These are phyloP conservation scores for Pholiota molesta DNA, from an alignment of 768 basidiomycete genomes.

Conservation along the genomic window DNA sequence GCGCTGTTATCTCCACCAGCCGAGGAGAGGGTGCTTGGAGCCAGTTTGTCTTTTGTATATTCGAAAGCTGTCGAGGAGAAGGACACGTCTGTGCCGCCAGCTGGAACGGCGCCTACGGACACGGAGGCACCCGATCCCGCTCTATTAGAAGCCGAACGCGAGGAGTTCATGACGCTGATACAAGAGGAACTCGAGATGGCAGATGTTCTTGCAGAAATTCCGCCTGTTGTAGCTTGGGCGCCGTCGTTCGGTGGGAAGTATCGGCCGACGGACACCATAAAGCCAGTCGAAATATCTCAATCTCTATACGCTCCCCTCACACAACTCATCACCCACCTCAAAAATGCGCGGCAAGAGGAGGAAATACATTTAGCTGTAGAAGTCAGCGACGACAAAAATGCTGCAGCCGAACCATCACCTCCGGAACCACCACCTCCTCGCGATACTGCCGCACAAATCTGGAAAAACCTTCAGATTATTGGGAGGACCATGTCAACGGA, in stretches of 20 bases:
- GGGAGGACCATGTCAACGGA: conserved; percentile 26
- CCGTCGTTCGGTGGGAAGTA: conserved; percentile 30
- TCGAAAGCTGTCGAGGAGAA: neutral
- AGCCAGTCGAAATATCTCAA: conserved; percentile 17
- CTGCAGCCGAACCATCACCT: neutral
- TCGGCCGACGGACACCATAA: conserved; percentile 24
- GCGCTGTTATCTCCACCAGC: neutral
- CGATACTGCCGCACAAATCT: conserved; percentile 9
- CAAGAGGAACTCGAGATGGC: conserved; percentile 1
- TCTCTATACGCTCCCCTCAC: conserved; percentile 8
- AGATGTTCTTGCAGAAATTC: conserved; percentile 1
- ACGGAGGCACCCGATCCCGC: neutral
- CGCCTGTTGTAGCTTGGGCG: conserved; percentile 3
- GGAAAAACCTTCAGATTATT: conserved; percentile 16
- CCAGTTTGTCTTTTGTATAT: neutral
- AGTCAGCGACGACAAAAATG: neutral
- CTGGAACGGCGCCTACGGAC: neutral
- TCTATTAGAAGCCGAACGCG: neutral
- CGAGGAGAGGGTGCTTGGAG: neutral
- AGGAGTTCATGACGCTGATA: neutral
- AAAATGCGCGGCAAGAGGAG: neutral
- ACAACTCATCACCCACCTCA: conserved; percentile 5
- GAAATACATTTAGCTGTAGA: neutral
- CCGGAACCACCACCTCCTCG: conserved; percentile 1
- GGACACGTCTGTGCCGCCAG: neutral